phyloP scores from a whole-genome alignment of 2,329 filamentous ascomycete genomes.

The Cryoendolithus antarcticus region DNA sequence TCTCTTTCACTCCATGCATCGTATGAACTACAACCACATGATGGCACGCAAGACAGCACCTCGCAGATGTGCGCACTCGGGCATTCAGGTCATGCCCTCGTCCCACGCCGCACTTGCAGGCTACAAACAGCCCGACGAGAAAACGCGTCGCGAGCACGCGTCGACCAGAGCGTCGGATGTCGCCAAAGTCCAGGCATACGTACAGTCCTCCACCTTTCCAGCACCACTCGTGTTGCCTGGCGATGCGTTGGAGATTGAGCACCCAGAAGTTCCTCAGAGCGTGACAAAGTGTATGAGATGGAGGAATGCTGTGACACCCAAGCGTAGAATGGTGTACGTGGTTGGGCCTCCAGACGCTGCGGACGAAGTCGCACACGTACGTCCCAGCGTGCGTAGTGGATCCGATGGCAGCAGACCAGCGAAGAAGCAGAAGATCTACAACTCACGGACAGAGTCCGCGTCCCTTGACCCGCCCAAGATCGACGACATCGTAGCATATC shows the following conservation, averaged over 20 bases:
- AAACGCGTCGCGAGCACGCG: not conserved
- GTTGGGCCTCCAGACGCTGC: conserved; percentile 33
- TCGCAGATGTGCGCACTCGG: not conserved
- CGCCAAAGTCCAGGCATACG: not conserved
- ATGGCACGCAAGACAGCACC: not conserved
- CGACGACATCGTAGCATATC: conserved; percentile 29
- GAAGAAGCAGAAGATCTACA: conserved; percentile 2
- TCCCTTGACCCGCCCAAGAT: conserved; percentile 10
- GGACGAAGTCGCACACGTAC: conserved; percentile 17
- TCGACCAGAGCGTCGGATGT: not conserved
- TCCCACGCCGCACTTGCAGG: conserved; percentile 2
- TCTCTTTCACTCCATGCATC: no score
- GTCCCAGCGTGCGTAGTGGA: conserved; percentile 35
- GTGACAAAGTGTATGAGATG: conserved; percentile 36
- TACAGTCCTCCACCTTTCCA: conserved; percentile 33
- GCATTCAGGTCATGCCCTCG: conserved; percentile 1
- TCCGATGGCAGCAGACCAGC: conserved; percentile 2
- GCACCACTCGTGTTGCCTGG: conserved; percentile 47
- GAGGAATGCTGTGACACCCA: conserved; percentile 33
- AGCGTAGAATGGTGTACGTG: conserved; percentile 43
- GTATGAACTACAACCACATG: not conserved
- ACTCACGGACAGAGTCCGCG: conserved; percentile 1
- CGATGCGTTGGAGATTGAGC: conserved; percentile 46
- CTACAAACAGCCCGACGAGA: conserved; percentile 1
- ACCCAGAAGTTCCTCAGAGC: conserved; percentile 39